Percentiles rank a stretch among this genome's conserved stretches.
Evolutionary conservation across 202 grass and related monocot genomes (phyloP).

Genomic region (Carex arenaria): DNA sequence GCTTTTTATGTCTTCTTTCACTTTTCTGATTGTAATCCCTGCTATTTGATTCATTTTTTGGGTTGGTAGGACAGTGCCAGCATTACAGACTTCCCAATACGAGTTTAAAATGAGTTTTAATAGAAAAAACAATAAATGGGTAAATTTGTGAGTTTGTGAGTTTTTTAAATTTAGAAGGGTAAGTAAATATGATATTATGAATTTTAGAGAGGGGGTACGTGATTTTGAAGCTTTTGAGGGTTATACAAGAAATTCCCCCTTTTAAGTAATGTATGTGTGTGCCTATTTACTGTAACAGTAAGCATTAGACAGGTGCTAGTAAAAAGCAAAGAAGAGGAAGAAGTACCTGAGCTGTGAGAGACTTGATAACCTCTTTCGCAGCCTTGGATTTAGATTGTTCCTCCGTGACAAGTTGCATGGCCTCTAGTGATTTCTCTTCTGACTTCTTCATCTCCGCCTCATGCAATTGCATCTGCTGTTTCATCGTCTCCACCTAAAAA

Average conservation of each 20-base stretch:
- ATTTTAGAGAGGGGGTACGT: too few species aligned
- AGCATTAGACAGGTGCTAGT: not conserved
- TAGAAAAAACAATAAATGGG: too few species aligned
- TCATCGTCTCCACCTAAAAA: slow-evolving; percentile 59
- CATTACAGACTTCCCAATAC: not conserved
- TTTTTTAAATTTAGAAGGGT: too few species aligned
- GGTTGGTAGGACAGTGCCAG: not conserved
- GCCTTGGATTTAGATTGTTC: slow-evolving; percentile 74
- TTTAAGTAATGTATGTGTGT: not conserved
- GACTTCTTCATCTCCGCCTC: slow-evolving; percentile 61
- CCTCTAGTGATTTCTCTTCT: slow-evolving; percentile 67
- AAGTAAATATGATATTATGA: too few species aligned
- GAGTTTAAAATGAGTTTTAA: not conserved
- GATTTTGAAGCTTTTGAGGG: too few species aligned
- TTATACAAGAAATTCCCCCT: too few species aligned
- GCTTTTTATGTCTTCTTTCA: not conserved
- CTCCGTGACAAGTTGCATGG: slow-evolving; percentile 53
- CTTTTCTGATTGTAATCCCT: not conserved
- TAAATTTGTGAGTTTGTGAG: too few species aligned
- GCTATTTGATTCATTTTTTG: not conserved
- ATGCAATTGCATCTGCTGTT: slow-evolving; percentile 47
- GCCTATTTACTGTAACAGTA: not conserved
- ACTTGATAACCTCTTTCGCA: slow-evolving; percentile 95
- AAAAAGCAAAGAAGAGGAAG: not conserved
- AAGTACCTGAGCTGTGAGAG: slow-evolving; percentile 76